These are phyloP conservation scores for Mycena galopus DNA, from an alignment of 768 basidiomycete species.

Conservation along the genomic window DNA sequence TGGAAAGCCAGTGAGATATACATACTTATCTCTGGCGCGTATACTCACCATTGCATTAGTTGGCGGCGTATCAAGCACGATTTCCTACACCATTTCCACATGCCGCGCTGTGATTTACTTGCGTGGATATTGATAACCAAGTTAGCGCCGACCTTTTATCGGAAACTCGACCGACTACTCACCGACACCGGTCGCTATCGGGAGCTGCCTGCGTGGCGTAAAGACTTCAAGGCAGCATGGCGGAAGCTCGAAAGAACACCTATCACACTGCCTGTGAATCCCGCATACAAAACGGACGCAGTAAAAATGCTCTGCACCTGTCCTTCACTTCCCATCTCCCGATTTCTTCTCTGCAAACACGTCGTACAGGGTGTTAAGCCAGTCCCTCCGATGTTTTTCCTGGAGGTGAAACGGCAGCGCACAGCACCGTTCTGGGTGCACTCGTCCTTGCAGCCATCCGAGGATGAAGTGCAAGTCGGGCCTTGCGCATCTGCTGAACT, in stretches of 20 bases:
- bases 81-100: too few species aligned
- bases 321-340: slow-evolving; percentile 38
- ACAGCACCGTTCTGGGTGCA: slow-evolving; percentile 41
- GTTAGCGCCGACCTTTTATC: too few species aligned
- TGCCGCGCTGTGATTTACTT: too few species aligned
- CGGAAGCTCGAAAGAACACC: slow-evolving; percentile 5
- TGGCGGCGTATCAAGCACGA: slow-evolving; percentile 38
- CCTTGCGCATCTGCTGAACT: too few species aligned
- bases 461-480: too few species aligned
- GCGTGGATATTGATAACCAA: too few species aligned
- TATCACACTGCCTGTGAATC: slow-evolving; percentile 43
- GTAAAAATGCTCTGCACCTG: slow-evolving; percentile 40
- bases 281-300: slow-evolving; percentile 39
- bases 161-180: too few species aligned
- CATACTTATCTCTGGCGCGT: too few species aligned
- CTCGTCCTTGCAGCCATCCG: slow-evolving; percentile 20
- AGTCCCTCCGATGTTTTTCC: slow-evolving; percentile 42
- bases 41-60: slow-evolving; percentile 37
- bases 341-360: slow-evolving; percentile 47
- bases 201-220: too few species aligned
- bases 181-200: too few species aligned
- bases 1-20: too few species aligned
- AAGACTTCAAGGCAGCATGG: too few species aligned
- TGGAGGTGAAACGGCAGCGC: slow-evolving; percentile 37
- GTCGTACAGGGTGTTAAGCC: slow-evolving; percentile 38